phyloP scores from a whole-genome alignment of 306 rosid genomes.

The Sicyos edulis region DNA sequence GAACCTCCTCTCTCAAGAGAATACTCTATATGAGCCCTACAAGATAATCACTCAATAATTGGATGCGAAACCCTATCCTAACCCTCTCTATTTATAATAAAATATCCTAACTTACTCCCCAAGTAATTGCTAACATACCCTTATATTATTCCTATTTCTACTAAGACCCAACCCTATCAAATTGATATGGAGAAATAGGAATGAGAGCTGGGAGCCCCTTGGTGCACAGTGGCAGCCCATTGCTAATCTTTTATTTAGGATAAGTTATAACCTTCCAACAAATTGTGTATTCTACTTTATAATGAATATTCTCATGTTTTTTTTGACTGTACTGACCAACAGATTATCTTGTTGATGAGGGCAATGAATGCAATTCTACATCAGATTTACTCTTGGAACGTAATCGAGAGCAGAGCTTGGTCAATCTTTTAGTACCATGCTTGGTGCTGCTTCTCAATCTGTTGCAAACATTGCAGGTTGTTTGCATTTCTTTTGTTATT shows the following conservation, averaged over 20 bases:
- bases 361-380: slow-evolving; percentile 85
- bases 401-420: slow-evolving; percentile 70
- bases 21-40: too few relatives aligned
- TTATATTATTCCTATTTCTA: too few relatives aligned
- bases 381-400: slow-evolving; percentile 88
- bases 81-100: too few relatives aligned
- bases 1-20: too few relatives aligned
- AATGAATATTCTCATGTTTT: background rate
- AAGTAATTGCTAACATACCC: too few relatives aligned
- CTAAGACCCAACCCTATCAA: too few relatives aligned
- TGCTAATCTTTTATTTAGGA: background rate
- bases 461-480: slow-evolving; percentile 78
- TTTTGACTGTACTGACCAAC: slow-evolving; percentile 28
- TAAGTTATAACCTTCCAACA: background rate
- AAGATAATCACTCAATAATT: too few relatives aligned
- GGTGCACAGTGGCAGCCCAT: background rate
- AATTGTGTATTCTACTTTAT: background rate
- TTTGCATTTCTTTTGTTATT: slow-evolving; percentile 19
- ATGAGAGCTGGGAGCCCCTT: background rate
- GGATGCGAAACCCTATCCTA: too few relatives aligned
- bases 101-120: too few relatives aligned
- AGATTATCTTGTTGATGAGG: slow-evolving; percentile 99
- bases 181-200: background rate
- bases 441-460: slow-evolving; percentile 67
- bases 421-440: slow-evolving; percentile 90